These are phyloP conservation scores for Trypanosoma caninum DNA, from an alignment of 208 protist genomes.

Conservation along the genomic window DNA sequence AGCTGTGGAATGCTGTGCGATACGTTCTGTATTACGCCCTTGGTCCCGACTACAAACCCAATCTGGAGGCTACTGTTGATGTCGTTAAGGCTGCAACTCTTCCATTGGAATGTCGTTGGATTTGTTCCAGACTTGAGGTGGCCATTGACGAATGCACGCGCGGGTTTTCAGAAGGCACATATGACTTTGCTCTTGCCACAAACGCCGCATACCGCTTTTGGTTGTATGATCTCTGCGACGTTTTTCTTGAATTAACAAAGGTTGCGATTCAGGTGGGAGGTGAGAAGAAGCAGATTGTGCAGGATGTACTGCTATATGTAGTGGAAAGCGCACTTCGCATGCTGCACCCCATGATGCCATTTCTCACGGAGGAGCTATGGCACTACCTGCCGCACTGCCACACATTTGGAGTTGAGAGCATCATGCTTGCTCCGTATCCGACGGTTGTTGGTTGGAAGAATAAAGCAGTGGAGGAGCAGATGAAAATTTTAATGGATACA, in stretches of 20 bases:
- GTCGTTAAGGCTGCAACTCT: conserved; percentile 36
- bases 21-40: conserved; percentile 94
- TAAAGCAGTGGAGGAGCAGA: conserved; percentile 63
- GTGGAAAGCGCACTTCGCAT: conserved; percentile 94
- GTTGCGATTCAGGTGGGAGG: conserved; percentile 79
- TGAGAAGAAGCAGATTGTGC: conserved; percentile 71
- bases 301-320: conserved; percentile 90
- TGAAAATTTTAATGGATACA: conserved; percentile 83
- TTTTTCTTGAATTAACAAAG: conserved; percentile 96
- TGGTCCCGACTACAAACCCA: conserved; percentile 69
- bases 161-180: conserved; percentile 68
- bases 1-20: conserved; percentile 97
- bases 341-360: conserved; percentile 99
- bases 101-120: conserved; percentile 95
- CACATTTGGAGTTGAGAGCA: conserved; percentile 69
- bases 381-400: conserved; percentile 91
- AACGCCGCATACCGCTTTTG: conserved; percentile 95
- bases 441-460: conserved; percentile 56
- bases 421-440: conserved; percentile 91
- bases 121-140: conserved; percentile 90
- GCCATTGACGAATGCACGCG: conserved; percentile 74
- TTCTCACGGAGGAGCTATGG: conserved; percentile 99
- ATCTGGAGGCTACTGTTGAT: conserved; percentile 42
- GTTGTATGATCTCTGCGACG: conserved; percentile 98
- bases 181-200: conserved; percentile 93